Base-by-base conservation (phyloP, 75 land plant genomes). In the Larix kaempferi region DNA sequence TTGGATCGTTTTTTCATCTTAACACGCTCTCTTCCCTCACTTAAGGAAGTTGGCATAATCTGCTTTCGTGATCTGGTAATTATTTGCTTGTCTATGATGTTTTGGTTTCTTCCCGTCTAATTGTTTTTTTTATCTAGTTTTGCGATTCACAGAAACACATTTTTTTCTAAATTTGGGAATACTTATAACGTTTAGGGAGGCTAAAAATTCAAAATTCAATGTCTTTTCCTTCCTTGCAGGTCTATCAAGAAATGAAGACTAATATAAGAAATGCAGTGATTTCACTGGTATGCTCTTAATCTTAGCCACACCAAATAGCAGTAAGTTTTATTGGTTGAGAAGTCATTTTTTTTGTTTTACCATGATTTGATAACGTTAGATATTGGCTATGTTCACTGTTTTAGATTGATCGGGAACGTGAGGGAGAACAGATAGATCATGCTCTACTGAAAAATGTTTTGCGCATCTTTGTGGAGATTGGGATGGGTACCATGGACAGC, bases 391-490 rank as follows among this genome's bases (percentile, higher is more conserved):
- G 15, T 35, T 66, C 25, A 33, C 5, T 64, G 37, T 16, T 33
- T 61, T 15, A 93, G 98, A 90, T 93, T 79, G 96, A 93, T 79
- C 84, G 86, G 78, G 96, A 95, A 79, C 86, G 96, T 5, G 94
- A 95, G 57, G 97, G 97, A 57, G 97, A 95, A 73, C 99, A 91
- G 76, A 93, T 95, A 49, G 94, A 93, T 79, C 75, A 96, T 37
- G 91, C 92, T 8, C 74, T 95, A 21, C 79, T 95, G 78, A 95
- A 93, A 82, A 95, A 95, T 82, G 90, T 95, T 16, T 78, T 95
- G 49, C 94, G 91, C 66, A 94, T 95, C 52, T 95, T 95, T 82
- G 94, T 95, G 61, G 99, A 95, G 79, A 95, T 95, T 74, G 97
- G 97, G 54, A 90, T 95, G 91, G 96, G 96, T 1, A 83, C 64